Evolutionary conservation across 768 basidiomycete genomes (phyloP), one percentile per base, ranked within the genome.

Genomic region (Rhodocollybia butyracea): DNA sequence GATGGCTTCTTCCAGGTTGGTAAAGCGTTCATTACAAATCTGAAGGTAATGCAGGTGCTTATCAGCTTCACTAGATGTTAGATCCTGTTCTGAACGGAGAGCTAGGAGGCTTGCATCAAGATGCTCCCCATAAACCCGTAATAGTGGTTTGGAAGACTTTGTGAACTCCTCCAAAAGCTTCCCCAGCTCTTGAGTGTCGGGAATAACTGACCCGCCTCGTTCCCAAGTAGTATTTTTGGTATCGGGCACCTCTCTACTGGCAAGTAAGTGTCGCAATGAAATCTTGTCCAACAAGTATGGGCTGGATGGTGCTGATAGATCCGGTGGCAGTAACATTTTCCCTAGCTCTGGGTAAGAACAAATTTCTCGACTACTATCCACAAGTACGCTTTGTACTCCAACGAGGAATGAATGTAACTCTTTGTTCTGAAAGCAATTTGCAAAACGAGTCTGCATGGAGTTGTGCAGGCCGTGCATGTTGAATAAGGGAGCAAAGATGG

Each of bases 111-210:
- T 68, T 34, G 21, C 12, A 11, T 41, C 34, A 3, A 62, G 51
- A 21, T 41, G 54, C 13, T 56, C 10, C 12, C 59, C 54, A n/a
- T 66, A 67, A 4, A 55, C 41, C 11, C 0, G 51, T 17, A 59
- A 43, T 15, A 67, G 59, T 8, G 56, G 22, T 10, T 45, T 56
- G 51, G 26, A 19, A 8, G 46, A 46, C 21, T 46, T 12, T 7
- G 15, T 7, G 27, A 46, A 30, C 19, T 46, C 46, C 5, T 30
- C 31, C 29, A 46, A 30, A 29, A 46, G 46, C 15, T 19, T 29
- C 31, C 15, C 46, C 5, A 46, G 46, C 29, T 46, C 29, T 31
- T 46, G 24, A 2, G 46, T 46, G 27, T 46, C 46, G 19, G 46
- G 26, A 19, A 13, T 45, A 26, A 24, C 22, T 11, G 22, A 45